Evolutionary conservation across 2,329 filamentous ascomycete species (phyloP).

Genomic region (Teratosphaeria viscida): DNA sequence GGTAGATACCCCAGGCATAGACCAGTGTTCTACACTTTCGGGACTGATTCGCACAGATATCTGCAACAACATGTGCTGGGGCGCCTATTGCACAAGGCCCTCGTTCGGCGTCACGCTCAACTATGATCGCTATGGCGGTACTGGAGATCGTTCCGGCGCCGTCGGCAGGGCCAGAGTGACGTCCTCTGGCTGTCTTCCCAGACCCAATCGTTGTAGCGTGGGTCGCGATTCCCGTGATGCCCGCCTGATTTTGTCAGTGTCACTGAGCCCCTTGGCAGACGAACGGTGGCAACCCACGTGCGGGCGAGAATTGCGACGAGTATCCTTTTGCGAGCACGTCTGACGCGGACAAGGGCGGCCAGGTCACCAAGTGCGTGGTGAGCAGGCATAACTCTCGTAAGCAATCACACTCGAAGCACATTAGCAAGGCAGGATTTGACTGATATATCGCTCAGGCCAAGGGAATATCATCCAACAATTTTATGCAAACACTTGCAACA

Average conservation of each 20-base stretch:
- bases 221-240: neutral
- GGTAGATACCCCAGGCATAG: neutral
- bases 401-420: neutral
- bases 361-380: conserved; percentile 1
- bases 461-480: neutral
- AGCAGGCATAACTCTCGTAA: neutral
- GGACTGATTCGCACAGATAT: neutral
- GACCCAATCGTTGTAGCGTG: neutral
- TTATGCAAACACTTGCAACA: neutral
- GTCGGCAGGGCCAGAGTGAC: neutral
- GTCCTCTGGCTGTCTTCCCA: neutral
- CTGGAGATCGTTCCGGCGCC: neutral
- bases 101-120: conserved; percentile 1
- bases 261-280: neutral
- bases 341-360: neutral
- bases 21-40: neutral
- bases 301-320: neutral
- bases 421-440: neutral
- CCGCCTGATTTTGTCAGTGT: neutral
- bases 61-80: conserved; percentile 1
- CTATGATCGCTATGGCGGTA: conserved; percentile 1
- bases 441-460: neutral
- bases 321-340: conserved; percentile 1
- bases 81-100: neutral
- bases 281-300: neutral